Conservation (phyloP, 495 filamentous ascomycete species). For the Ramalina peruviana region DNA sequence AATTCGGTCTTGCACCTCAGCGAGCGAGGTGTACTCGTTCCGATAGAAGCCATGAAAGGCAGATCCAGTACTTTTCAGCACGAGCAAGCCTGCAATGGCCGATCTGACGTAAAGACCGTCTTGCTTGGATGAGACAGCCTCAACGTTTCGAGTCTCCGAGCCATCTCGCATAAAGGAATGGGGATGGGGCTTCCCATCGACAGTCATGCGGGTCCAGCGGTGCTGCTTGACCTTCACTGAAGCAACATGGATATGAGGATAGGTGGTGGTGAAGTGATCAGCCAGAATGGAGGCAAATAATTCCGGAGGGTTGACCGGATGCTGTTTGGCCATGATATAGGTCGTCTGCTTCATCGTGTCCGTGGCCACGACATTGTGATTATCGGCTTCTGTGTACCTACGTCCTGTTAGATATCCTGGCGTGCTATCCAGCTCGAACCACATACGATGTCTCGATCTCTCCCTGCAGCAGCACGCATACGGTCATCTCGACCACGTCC, state of each 20-base stretch:
- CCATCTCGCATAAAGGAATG: constrained; percentile 90
- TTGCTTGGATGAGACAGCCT: constrained; percentile 38
- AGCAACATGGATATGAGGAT: constrained; percentile 72
- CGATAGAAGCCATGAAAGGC: constrained; percentile 88
- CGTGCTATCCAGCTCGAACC: not conserved
- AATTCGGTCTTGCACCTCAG: constrained; percentile 87
- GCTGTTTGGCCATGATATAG: constrained; percentile 86
- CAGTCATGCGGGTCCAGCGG: constrained; percentile 78
- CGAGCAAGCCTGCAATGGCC: constrained; percentile 58
- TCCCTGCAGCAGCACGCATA: constrained; percentile 79
- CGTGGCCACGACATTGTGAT: constrained; percentile 88
- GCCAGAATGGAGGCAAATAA: constrained; percentile 75
- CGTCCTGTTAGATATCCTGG: constrained; percentile 2
- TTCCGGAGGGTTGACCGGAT: constrained; percentile 87
- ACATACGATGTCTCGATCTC: constrained; percentile 77
- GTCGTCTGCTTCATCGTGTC: constrained; percentile 98
- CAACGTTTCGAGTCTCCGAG: constrained; percentile 68
- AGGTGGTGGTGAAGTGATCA: constrained; percentile 76
- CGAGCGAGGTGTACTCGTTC: constrained; percentile 83
- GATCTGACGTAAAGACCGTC: constrained; percentile 60
- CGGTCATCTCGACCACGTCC: constrained; percentile 87
- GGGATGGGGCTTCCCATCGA: constrained; percentile 87
- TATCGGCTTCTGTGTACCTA: constrained; percentile 87
- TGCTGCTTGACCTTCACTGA: constrained; percentile 71
- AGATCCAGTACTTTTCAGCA: constrained; percentile 95